Evolutionary conservation across 2,329 filamentous ascomycete genomes (phyloP).

Genomic region (Pyrenophora tritici-repentis): DNA sequence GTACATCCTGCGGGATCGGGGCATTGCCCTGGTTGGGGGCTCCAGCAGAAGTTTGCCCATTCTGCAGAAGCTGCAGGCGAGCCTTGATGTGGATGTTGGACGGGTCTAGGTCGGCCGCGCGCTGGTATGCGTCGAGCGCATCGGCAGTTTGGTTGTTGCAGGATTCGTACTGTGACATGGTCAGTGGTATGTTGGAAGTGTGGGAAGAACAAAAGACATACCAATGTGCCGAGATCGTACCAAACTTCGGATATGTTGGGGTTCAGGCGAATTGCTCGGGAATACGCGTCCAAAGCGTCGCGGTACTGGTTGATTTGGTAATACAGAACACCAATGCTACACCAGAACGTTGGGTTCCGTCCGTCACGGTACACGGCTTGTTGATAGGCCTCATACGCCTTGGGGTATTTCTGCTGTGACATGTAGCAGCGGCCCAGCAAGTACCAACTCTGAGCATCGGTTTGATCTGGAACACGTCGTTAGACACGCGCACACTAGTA

Average conservation of each 20-base stretch:
- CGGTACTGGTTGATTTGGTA: slow-evolving; percentile 99
- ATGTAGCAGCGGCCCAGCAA: slow-evolving; percentile 97
- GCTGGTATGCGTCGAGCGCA: slow-evolving; percentile 91
- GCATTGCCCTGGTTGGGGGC: slow-evolving; percentile 72
- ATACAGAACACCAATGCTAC: slow-evolving; percentile 97
- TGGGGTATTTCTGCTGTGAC: slow-evolving; percentile 98
- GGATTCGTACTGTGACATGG: slow-evolving; percentile 76
- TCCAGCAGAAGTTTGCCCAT: slow-evolving; percentile 71
- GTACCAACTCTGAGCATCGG: slow-evolving; percentile 98
- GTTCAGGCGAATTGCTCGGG: slow-evolving; percentile 91
- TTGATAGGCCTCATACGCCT: slow-evolving; percentile 97
- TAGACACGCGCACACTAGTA: slow-evolving; percentile 19
- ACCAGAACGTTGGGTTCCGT: slow-evolving; percentile 98
- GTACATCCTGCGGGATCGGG: slow-evolving; percentile 93
- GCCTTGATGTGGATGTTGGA: slow-evolving; percentile 95
- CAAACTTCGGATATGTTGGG: slow-evolving; percentile 99
- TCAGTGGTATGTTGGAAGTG: slow-evolving; percentile 15
- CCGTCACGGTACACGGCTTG: slow-evolving; percentile 98
- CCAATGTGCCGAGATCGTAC: slow-evolving; percentile 96
- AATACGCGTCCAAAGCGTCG: slow-evolving; percentile 96
- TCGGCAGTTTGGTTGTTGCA: slow-evolving; percentile 99
- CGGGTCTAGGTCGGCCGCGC: slow-evolving; percentile 92
- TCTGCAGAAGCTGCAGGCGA: slow-evolving; percentile 84
- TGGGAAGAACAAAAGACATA: slow-evolving; percentile 56
- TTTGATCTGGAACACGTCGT: slow-evolving; percentile 68